Base-by-base conservation (phyloP, 1,139 yeast genomes). In the Candida freyschussii region DNA sequence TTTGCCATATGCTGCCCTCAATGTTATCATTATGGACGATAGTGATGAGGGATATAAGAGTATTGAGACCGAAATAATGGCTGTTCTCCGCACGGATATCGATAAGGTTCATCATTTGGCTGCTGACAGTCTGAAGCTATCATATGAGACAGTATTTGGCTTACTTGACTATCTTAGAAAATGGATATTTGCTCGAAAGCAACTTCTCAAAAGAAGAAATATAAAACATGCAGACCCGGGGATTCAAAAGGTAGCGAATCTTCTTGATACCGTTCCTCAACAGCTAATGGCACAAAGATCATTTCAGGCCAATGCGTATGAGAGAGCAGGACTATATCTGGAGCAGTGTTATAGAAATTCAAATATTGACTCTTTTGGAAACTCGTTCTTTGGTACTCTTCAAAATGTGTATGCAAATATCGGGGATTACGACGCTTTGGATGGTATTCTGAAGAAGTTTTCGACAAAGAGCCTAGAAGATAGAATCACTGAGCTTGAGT, bases 361-460 rank as follows among this genome's bases (percentile, higher is more conserved):
- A 13, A 54, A 59, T 21, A 33, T 29, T 13, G 43, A 41, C 11
- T 44, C 51, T 4, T 62, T 63, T 27, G 62, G 59, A 16, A 60
- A 60, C 5, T 52, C 66, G 16, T 65, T 75, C 33, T 67, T 73
- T 9, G 55, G 65, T 2, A 70, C 78, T 3, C 59, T 93, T 20
- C 89, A 86, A 50, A 72, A 72, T 18, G 83, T 89, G 66, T 93
- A 91, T 55, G 82, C 95, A 5, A 82, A 74, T 39, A 75, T 91
- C 36, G 89, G 87, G 50, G 98, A 93, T 54, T 72, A 81, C 27
- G 99, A 93, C 61, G 79, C 96, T 0, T 66, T 93, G 27, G 91
- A 85, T 54, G 99, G 98, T 13, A 75, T 86, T 4, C 62, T 91
- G 32, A 78, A 85, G 40, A 70, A 72, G 43, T 82, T 86, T 47